phyloP scores from a whole-genome alignment of 2,329 filamentous ascomycete genomes.

The Plenodomus tracheiphilus region DNA sequence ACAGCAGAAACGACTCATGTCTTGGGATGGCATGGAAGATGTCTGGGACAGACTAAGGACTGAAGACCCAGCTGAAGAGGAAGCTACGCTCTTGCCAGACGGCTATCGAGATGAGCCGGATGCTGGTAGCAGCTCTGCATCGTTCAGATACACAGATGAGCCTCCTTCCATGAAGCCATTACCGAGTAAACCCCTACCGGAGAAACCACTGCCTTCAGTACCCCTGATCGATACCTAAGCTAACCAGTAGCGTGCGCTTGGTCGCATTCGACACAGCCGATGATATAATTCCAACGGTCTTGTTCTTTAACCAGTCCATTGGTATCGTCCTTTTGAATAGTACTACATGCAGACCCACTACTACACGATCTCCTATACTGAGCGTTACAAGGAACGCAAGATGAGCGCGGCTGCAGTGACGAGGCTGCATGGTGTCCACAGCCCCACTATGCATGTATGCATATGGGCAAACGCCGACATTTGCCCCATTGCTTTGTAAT shows the following conservation, averaged over 20 bases:
- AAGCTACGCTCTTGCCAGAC: constrained; percentile 23
- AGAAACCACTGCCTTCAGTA: constrained; percentile 40
- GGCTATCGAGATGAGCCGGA: constrained; percentile 33
- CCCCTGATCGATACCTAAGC: constrained; percentile 38
- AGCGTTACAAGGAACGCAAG: too few species aligned
- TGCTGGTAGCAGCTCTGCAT: constrained; percentile 12
- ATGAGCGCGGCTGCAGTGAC: too few species aligned
- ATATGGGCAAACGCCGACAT: neutral
- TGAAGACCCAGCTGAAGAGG: constrained; percentile 25
- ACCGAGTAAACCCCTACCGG: constrained; percentile 38
- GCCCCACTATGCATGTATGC: too few species aligned
- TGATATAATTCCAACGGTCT: too few species aligned
- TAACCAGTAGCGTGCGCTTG: neutral
- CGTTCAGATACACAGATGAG: constrained; percentile 24
- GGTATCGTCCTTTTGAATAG: too few species aligned
- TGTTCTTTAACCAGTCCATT: too few species aligned
- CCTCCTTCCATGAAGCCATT: constrained; percentile 23
- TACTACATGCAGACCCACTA: too few species aligned
- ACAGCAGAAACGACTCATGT: constrained; percentile 32
- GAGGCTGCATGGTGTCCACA: neutral
- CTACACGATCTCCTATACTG: too few species aligned
- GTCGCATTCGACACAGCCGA: too few species aligned
- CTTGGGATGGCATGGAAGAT: constrained; percentile 40
- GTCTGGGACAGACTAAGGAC: constrained; percentile 36
- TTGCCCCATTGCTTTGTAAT: neutral